Evolutionary conservation across 352 stramenopile genomes (phyloP).

Genomic region (Globisporangium apiculatum): DNA sequence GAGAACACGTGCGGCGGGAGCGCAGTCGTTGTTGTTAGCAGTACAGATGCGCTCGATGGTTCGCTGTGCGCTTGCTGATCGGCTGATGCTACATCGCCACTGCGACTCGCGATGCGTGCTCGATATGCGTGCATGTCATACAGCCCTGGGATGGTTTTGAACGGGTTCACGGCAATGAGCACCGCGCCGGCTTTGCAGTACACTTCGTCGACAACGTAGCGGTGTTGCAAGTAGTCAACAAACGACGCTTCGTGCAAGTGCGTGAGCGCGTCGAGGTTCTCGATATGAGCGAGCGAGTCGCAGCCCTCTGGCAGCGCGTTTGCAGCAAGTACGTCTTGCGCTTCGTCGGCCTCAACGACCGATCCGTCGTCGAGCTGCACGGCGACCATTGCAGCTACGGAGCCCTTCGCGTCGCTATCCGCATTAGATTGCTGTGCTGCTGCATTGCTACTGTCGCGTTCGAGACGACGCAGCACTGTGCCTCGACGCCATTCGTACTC

Average conservation of each 20-base stretch:
- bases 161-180: constrained; percentile 77
- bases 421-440: constrained; percentile 2
- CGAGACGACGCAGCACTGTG: constrained; percentile 29
- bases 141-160: constrained; percentile 61
- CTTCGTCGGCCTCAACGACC: constrained; percentile 38
- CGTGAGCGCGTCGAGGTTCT: constrained; percentile 66
- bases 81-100: not conserved
- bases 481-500: constrained; percentile 46
- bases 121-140: constrained; percentile 48
- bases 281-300: constrained; percentile 40
- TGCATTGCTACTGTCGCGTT: not conserved
- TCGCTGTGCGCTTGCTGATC: not conserved
- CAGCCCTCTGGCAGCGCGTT: constrained; percentile 29
- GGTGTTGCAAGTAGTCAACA: constrained; percentile 71
- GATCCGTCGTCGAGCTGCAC: constrained; percentile 35
- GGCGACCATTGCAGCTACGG: constrained; percentile 11
- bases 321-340: constrained; percentile 41
- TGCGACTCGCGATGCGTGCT: constrained; percentile 15
- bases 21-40: constrained; percentile 11
- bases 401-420: not conserved
- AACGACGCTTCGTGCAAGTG: constrained; percentile 79
- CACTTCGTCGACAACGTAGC: constrained; percentile 62
- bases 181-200: constrained; percentile 70
- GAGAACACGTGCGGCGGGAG: constrained; percentile 78
- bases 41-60: not conserved